phyloP scores from a whole-genome alignment of 805 yeast genomes.

The Candida succiphila region DNA sequence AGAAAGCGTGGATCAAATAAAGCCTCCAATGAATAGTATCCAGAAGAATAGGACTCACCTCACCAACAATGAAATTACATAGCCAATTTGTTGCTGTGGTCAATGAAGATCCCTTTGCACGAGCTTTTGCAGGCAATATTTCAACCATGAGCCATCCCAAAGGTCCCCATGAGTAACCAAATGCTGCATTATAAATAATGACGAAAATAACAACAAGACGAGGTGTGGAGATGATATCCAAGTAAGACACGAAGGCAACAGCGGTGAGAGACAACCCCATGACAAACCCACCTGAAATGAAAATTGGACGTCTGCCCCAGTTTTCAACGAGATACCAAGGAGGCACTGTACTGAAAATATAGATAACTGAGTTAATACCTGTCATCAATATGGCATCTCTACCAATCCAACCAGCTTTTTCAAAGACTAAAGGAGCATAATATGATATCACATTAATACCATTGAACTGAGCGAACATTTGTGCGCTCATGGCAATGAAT shows the following conservation, averaged over 20 bases:
- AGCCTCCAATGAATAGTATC: constrained; percentile 71
- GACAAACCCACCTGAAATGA: constrained; percentile 65
- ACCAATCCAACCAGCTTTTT: constrained; percentile 92
- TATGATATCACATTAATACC: constrained; percentile 91
- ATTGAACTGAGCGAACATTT: constrained; percentile 85
- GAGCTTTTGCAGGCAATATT: constrained; percentile 71
- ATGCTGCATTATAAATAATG: constrained; percentile 69
- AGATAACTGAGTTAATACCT: constrained; percentile 61
- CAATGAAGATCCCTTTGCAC: constrained; percentile 85
- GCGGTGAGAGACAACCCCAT: constrained; percentile 66
- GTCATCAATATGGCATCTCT: constrained; percentile 85
- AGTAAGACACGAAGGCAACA: constrained; percentile 52
- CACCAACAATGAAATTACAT: constrained; percentile 87
- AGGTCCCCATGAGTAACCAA: constrained; percentile 93
- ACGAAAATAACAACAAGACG: constrained; percentile 67
- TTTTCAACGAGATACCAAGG: constrained; percentile 87
- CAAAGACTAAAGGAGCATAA: constrained; percentile 90
- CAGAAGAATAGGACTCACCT: constrained; percentile 78
- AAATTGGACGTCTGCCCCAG: constrained; percentile 88
- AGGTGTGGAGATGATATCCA: constrained; percentile 44
- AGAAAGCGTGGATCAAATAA: constrained; percentile 71
- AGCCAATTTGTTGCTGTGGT: constrained; percentile 93
- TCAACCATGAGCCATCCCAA: constrained; percentile 88
- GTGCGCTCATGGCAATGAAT: constrained; percentile 82
- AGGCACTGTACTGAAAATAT: constrained; percentile 56